Evolutionary conservation across 768 basidiomycete genomes (phyloP), one percentile per base, ranked within the genome.

Genomic region (Lactarius akahatsu): DNA sequence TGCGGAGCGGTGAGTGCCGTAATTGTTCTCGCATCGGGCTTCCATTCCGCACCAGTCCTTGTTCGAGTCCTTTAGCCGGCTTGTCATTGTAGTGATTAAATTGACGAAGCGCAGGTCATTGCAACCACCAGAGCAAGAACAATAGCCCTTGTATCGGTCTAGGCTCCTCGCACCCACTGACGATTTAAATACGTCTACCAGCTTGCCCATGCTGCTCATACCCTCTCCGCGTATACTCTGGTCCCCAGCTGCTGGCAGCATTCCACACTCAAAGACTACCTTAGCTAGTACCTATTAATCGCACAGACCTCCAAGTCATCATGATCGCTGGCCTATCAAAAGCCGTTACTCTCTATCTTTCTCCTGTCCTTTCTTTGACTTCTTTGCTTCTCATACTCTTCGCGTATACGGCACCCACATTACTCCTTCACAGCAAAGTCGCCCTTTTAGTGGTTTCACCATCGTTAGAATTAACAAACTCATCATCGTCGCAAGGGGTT

Each of bases 261-360:
- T 62, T 38, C 26, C 43, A 4, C 69, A 61, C 57, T 65, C 57
- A 55, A 52, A 70, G 57, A 59, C 66, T 58, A 71, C 67, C 58
- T 56, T 58, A 60, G 45, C 65, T 62, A 72, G 26, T 64, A 69
- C 32, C 50, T 45, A 67, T 69, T 71, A 57, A 62, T 58, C 45
- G 50, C 50, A 61, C 64, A 62, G 50, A 59, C n/a, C 2, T 26
- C n/a, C 50, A 26, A 50, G 56, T 57, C 72, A 79, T 60, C 71
- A 93, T 92, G 91, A 86, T 92, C 72, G 78, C 85, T 67, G 83
- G 84, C 70, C 80, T 91, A 50, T 87, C 89, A 16, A 91, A 86
- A 80, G 82, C 83, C 63, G 78, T 85, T 70, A 86, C 83, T 61
- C 34, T 34, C 61, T 91, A 87, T 73, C 80, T 92, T 60, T 81